Evolutionary conservation across 306 rosid genomes (phyloP).

Genomic region (Arachis hypogaea): DNA sequence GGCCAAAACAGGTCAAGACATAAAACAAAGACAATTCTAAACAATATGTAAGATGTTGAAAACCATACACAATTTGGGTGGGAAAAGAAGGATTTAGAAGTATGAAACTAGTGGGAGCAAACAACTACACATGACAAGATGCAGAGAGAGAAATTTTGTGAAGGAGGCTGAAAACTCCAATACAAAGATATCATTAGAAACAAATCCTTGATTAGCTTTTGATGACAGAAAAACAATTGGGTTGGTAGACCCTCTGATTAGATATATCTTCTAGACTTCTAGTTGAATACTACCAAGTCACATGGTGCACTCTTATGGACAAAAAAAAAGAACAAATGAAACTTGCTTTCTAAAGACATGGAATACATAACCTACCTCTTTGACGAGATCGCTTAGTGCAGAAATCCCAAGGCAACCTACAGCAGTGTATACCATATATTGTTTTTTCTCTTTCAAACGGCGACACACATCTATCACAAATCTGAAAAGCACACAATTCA

Average conservation of each 20-base stretch:
- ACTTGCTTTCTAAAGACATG: slow-evolving; percentile 3
- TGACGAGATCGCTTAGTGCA: slow-evolving; percentile 60
- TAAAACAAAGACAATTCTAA: slow-evolving; percentile 5
- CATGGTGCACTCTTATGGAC: slow-evolving; percentile 17
- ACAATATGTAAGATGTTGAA: not conserved
- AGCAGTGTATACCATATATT: slow-evolving; percentile 72
- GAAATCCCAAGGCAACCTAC: slow-evolving; percentile 73
- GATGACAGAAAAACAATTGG: slow-evolving; percentile 23
- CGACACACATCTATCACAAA: slow-evolving; percentile 66
- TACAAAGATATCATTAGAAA: not conserved
- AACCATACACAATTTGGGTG: slow-evolving; percentile 3
- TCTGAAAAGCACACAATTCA: slow-evolving; percentile 44
- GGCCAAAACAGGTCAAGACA: slow-evolving; percentile 9
- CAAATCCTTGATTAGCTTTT: slow-evolving; percentile 23
- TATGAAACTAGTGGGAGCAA: not conserved
- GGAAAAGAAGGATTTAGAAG: slow-evolving; percentile 10
- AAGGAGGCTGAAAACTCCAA: slow-evolving; percentile 9
- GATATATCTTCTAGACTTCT: slow-evolving; percentile 21
- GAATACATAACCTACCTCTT: slow-evolving; percentile 52
- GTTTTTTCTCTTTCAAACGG: slow-evolving; percentile 62
- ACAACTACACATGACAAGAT: slow-evolving; percentile 10
- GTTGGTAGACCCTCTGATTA: not conserved
- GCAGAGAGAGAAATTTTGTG: not conserved
- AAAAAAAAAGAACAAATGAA: slow-evolving; percentile 3
- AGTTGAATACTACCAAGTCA: not conserved